Conservation (phyloP, 2,329 filamentous ascomycete species). For the Claviceps monticola region DNA sequence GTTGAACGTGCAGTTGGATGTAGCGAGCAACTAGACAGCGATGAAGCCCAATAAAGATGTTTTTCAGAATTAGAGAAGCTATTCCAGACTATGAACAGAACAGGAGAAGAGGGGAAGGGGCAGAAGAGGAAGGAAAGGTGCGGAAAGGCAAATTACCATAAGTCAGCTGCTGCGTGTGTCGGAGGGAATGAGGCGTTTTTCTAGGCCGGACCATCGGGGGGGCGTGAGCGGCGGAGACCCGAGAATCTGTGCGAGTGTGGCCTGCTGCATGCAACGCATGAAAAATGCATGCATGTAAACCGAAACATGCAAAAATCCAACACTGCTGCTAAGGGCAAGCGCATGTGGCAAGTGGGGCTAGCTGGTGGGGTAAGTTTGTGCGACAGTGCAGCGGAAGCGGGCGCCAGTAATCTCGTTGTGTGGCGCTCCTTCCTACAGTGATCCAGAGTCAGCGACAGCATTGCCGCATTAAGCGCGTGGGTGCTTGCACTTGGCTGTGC, state of each 20-base stretch:
- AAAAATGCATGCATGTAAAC: neutral
- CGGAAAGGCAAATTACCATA: neutral
- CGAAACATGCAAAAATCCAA: constrained; percentile 1
- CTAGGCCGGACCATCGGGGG: constrained; percentile 7
- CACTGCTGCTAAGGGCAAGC: neutral
- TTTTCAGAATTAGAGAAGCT: neutral
- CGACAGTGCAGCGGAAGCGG: neutral
- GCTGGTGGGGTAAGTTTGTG: constrained; percentile 3
- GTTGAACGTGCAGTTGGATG: neutral
- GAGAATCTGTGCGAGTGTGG: too few relatives aligned
- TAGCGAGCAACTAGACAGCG: neutral
- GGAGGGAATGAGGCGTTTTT: constrained; percentile 6
- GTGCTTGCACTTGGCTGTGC: too few relatives aligned
- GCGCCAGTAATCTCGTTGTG: neutral
- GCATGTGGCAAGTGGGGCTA: constrained; percentile 6
- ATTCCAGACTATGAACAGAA: neutral
- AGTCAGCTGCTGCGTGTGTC: neutral
- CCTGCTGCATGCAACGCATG: neutral
- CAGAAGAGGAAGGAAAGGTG: neutral
- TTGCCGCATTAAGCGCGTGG: too few relatives aligned
- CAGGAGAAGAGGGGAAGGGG: neutral
- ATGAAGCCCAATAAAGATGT: neutral
- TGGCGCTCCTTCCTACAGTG: too few relatives aligned
- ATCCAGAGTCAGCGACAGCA: too few relatives aligned
- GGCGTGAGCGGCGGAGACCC: neutral